Base-by-base conservation (phyloP, 768 basidiomycete genomes). In the Hydnomerulius pinastri region DNA sequence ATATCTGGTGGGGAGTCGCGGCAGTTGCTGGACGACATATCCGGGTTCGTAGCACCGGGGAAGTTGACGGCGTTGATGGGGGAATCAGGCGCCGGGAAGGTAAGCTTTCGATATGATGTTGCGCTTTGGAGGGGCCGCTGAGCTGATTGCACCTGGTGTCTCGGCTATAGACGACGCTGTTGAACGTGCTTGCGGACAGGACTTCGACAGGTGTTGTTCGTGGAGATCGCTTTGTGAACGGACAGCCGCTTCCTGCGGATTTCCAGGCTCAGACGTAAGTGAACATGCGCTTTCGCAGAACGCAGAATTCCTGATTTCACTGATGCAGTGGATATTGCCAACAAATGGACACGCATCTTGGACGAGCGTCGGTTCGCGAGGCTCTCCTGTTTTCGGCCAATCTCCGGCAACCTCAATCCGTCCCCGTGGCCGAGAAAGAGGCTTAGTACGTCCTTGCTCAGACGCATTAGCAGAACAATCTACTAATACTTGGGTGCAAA, bases 311-410 rank as follows among this genome's bases (percentile, higher is more conserved):
- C n/a, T n/a, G n/a, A n/a, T n/a, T 0, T 92, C 90, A 59, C 86
- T n/a, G n/a, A n/a, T n/a, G n/a, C n/a, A n/a, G n/a, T n/a, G n/a
- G n/a, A n/a, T n/a, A n/a, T n/a, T n/a, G 84, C 53, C 90, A 93
- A 63, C 92, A 94, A 64, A 81, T 81, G 74, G 88, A 90, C 58
- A 86, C 85, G 0, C 91, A 92, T 69, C 75, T 86, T 17, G 77
- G 81, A 24, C 81, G 83, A 5, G 70, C 81, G 3, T 91, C 88
- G 13, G 89, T 92, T 11, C 78, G 87, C 33, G 89, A 92, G 58
- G 87, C 89, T 1, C 70, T 92, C 9, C 69, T 80, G 36, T 85
- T 89, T 69, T 90, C 88, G 11, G 90, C 90, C 4, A 79, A 78
- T 46, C 71, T 92, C 20, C 83, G 90, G 32, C 90, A 91, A 65